These are phyloP conservation scores for Chondrus crispus DNA, from an alignment of 23 red algal genomes.

Conservation along the genomic window DNA sequence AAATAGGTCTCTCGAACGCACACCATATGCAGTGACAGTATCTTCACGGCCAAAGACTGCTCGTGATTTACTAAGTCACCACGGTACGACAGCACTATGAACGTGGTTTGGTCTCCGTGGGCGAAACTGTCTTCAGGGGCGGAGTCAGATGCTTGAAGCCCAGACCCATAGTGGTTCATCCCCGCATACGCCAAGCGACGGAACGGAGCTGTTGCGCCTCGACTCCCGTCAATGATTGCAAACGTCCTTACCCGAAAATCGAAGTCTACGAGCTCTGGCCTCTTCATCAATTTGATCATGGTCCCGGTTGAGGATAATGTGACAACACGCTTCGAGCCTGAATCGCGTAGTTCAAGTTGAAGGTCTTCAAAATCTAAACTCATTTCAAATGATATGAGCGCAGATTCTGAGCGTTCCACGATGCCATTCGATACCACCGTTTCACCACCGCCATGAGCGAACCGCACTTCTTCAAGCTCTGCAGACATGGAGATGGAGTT, in stretches of 20 bases:
- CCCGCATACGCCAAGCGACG: slow-evolving; percentile 55
- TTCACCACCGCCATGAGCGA: neutral
- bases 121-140: neutral
- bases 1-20: slow-evolving; percentile 78
- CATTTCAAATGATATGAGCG: slow-evolving; percentile 54
- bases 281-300: slow-evolving; percentile 17
- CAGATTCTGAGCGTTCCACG: neutral
- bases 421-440: neutral
- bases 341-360: slow-evolving; percentile 55
- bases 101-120: slow-evolving; percentile 1
- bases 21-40: slow-evolving; percentile 59
- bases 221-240: slow-evolving; percentile 54
- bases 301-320: slow-evolving; percentile 59
- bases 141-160: neutral
- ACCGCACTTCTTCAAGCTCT: slow-evolving; percentile 45
- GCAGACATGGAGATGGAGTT: slow-evolving; percentile 43
- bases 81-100: slow-evolving; percentile 40
- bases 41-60: slow-evolving; percentile 54
- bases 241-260: slow-evolving; percentile 48
- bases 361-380: slow-evolving; percentile 62
- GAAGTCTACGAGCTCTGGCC: slow-evolving; percentile 26
- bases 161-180: neutral
- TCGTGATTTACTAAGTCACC: slow-evolving; percentile 47
- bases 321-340: slow-evolving; percentile 28
- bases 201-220: slow-evolving; percentile 67